These are phyloP conservation scores for Quercus tomentella DNA, from an alignment of 331 rosid species.

Conservation along the genomic window DNA sequence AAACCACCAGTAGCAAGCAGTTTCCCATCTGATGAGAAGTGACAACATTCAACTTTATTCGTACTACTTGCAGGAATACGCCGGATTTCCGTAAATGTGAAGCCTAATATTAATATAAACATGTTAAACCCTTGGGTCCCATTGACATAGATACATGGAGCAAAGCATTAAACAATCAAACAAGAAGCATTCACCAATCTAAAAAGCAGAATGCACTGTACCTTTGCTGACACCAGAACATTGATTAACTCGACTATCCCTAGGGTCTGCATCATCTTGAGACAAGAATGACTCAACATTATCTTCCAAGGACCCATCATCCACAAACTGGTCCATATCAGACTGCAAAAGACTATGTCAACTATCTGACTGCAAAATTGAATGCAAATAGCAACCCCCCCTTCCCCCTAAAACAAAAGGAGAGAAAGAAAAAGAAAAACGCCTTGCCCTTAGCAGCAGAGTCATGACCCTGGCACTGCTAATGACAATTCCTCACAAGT, in stretches of 20 bases:
- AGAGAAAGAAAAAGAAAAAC: too few species aligned
- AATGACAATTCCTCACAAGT: not conserved
- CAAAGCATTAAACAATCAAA: not conserved
- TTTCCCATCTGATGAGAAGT: slow-evolving; percentile 87
- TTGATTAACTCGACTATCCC: slow-evolving; percentile 38
- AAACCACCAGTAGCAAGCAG: slow-evolving; percentile 82
- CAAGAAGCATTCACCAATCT: not conserved
- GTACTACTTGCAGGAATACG: slow-evolving; percentile 58
- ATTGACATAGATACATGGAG: not conserved
- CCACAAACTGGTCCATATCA: slow-evolving; percentile 43
- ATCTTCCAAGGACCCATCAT: slow-evolving; percentile 57
- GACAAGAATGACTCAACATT: slow-evolving; percentile 54
- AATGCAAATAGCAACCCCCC: not conserved
- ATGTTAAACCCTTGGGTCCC: slow-evolving; percentile 9
- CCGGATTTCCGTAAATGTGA: slow-evolving; percentile 41
- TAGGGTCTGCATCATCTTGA: slow-evolving; percentile 36
- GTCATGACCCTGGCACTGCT: not conserved
- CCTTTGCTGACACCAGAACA: slow-evolving; percentile 48
- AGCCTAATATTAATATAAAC: slow-evolving; percentile 31
- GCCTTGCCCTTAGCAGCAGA: not conserved
- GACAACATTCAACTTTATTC: slow-evolving; percentile 65
- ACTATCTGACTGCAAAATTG: slow-evolving; percentile 2
- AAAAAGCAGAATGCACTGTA: slow-evolving; percentile 24
- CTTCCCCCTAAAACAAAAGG: not conserved
- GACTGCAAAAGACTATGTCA: slow-evolving; percentile 39